phyloP scores from a whole-genome alignment of 1,139 yeast species.

The Kluyveromyces marxianus region DNA sequence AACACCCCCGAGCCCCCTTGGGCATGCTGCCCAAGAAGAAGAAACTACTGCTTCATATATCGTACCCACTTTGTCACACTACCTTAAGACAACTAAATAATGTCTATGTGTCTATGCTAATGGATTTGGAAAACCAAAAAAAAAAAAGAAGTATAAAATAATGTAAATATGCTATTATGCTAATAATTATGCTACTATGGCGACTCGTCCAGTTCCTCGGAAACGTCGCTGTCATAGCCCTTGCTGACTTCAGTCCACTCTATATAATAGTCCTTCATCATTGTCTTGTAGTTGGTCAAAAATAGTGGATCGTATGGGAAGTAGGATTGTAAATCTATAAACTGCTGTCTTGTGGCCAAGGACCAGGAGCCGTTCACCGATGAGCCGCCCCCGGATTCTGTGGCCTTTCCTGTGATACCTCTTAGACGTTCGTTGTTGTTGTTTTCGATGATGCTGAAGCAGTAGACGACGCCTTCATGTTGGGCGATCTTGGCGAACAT shows the following conservation, averaged over 20 bases:
- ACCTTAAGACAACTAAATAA: too few relatives aligned
- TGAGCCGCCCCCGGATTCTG: constrained; percentile 29
- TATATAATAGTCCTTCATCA: constrained; percentile 52
- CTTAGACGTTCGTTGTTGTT: constrained; percentile 49
- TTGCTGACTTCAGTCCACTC: constrained; percentile 71
- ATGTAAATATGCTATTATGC: too few relatives aligned
- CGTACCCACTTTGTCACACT: too few relatives aligned
- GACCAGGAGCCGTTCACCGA: constrained; percentile 23
- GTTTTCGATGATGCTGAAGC: constrained; percentile 87
- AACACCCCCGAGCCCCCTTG: too few relatives aligned
- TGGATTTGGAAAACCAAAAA: too few relatives aligned
- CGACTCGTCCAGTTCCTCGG: constrained; percentile 23
- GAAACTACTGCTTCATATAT: too few relatives aligned
- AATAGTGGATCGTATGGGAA: constrained; percentile 94
- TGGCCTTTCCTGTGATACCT: constrained; percentile 33
- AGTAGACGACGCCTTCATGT: constrained; percentile 81
- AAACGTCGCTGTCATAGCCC: constrained; percentile 54
- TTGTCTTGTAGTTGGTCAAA: constrained; percentile 51
- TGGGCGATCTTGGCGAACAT: constrained; percentile 94
- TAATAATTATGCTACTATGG: neutral
- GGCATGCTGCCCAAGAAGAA: too few relatives aligned
- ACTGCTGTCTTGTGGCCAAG: constrained; percentile 57
- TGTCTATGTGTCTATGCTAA: too few relatives aligned
- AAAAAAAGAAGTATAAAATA: too few relatives aligned
- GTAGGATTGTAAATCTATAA: constrained; percentile 80